Base-by-base conservation (phyloP, 2,329 filamentous ascomycete genomes). In the Mariannaea elegans region DNA sequence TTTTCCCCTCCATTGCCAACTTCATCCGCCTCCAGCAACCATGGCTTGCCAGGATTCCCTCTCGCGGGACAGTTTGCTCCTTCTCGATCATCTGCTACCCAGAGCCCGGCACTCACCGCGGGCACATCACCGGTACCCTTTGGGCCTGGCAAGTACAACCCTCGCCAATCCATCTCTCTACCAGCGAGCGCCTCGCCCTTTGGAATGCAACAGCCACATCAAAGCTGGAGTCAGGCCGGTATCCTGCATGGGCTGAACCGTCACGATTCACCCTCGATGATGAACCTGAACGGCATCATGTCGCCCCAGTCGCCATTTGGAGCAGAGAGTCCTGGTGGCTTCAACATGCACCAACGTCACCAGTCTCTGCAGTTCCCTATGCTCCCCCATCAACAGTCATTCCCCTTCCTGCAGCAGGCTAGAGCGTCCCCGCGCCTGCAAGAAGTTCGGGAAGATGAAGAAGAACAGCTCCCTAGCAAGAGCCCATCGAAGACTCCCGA, bases 1-100 rank as follows among this genome's bases (percentile, higher is more conserved):
- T 93, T 94, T 71, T 96, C 94, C 19, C 93, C 94, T 9, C 92
- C 93, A 1, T 78, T 97, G 23, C 91, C 91, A 18, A 88, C 92
- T 1, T 89, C 88, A 0, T 97, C 93, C 27, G 90, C 89, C 12
- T 87, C 86, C 29, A 94, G 92, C 77, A 90, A 87, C 63, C 87
- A 87, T 48, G 75, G 45, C 9, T 76, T 81, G 67, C 79, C 83
- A 44, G 80, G 86, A 57, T 85, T 84, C 72, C 82, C 82, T 65
- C 88, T 89, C 68, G 84, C 82, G 1, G 72, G 76, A 18, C 78
- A 81, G 32, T 89, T 94, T 74, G 83, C 87, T 4, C 83, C 87
- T 34, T 84, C 86, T 65, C 80, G 85, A 50, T 77, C 86, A 66
- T 83, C 90, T 44, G 82, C 85, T 50, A 79, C 87, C 50, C 79